These are phyloP conservation scores for Fusarium staphyleae DNA, from an alignment of 2,329 filamentous ascomycete genomes.

Conservation along the genomic window DNA sequence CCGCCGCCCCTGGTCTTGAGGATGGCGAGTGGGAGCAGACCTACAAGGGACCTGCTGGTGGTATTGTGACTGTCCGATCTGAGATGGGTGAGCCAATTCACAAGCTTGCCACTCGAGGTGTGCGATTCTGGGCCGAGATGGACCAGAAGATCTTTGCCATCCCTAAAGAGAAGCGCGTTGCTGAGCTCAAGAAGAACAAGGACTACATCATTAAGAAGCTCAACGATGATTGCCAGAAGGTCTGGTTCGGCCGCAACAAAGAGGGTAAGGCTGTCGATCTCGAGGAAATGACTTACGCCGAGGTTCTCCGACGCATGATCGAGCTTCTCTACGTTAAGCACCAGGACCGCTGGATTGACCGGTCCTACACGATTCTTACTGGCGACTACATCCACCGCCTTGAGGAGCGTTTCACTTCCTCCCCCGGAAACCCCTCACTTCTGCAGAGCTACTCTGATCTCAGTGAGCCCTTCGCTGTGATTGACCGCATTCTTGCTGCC, in stretches of 20 bases:
- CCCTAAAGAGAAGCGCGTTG: constrained; percentile 90
- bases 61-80: constrained; percentile 94
- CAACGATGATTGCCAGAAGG: constrained; percentile 95
- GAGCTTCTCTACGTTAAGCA: constrained; percentile 92
- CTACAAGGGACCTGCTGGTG: constrained; percentile 89
- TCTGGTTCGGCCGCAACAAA: constrained; percentile 91
- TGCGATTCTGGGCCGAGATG: constrained; percentile 98
- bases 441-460: constrained; percentile 92
- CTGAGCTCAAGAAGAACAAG: constrained; percentile 86
- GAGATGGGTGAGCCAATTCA: constrained; percentile 99
- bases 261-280: constrained; percentile 82
- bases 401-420: constrained; percentile 91
- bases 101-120: constrained; percentile 96
- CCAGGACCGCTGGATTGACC: constrained; percentile 89
- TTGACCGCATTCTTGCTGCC: constrained; percentile 79
- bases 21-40: constrained; percentile 90
- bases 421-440: constrained; percentile 74
- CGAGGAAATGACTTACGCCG: constrained; percentile 94
- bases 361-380: constrained; percentile 80
- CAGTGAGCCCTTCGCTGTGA: constrained; percentile 76
- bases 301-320: constrained; percentile 86
- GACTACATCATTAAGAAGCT: constrained; percentile 94
- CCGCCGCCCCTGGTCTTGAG: constrained; percentile 81
- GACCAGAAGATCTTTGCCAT: constrained; percentile 97
- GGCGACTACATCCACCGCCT: constrained; percentile 96